These are phyloP conservation scores for Voacanga thouarsii DNA, from an alignment of 257 asterid genomes.

Conservation along the genomic window DNA sequence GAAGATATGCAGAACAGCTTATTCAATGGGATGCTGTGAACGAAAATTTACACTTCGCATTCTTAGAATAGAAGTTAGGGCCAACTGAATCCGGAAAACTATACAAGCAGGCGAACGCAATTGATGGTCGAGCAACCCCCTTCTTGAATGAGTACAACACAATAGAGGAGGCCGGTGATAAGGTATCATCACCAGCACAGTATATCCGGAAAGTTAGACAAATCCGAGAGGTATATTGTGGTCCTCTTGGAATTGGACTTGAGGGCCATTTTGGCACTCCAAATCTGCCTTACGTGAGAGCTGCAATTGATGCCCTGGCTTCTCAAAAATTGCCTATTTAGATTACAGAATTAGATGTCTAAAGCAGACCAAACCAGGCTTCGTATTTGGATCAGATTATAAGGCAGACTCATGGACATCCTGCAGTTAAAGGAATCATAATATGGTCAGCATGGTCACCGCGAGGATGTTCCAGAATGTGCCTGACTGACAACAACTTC, in stretches of 20 bases:
- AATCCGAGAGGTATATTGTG: conserved; percentile 15
- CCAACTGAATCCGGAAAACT: not conserved
- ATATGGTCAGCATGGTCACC: conserved; percentile 29
- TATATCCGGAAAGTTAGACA: conserved; percentile 26
- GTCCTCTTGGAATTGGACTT: conserved; percentile 30
- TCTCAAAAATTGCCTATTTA: conserved; percentile 31
- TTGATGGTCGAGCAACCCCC: conserved; percentile 20
- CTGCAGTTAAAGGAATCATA: conserved; percentile 27
- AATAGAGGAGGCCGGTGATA: conserved; percentile 19
- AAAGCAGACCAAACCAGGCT: not conserved
- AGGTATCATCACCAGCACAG: conserved; percentile 20
- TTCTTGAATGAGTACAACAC: conserved; percentile 37
- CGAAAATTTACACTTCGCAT: conserved; percentile 53
- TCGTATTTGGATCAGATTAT: conserved; percentile 20
- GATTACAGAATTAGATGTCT: conserved; percentile 32
- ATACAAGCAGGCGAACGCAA: conserved; percentile 21
- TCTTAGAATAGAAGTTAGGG: conserved; percentile 32
- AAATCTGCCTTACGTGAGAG: conserved; percentile 28
- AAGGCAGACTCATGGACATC: conserved; percentile 31
- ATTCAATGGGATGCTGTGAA: conserved; percentile 74
- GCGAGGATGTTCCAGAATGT: conserved; percentile 31
- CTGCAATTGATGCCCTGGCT: conserved; percentile 27
- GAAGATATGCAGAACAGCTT: conserved; percentile 40
- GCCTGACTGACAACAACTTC: conserved; percentile 31
- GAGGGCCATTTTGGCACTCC: conserved; percentile 22